These are phyloP conservation scores for Amanita subjunquillea DNA, from an alignment of 768 basidiomycete genomes.

Conservation along the genomic window DNA sequence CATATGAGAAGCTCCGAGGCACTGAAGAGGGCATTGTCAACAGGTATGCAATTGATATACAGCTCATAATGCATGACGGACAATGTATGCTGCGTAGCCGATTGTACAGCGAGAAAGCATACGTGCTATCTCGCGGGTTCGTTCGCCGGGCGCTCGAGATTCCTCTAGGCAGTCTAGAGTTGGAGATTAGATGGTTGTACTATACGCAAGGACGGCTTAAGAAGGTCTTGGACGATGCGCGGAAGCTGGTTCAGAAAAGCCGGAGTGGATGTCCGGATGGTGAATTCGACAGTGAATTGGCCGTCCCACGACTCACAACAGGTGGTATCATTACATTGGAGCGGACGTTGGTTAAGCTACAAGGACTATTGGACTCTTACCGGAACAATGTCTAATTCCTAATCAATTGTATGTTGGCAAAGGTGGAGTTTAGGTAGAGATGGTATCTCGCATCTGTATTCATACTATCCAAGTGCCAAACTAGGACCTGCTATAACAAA, in stretches of 20 bases:
- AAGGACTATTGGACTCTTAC: constrained; percentile 25
- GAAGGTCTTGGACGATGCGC: constrained; percentile 59
- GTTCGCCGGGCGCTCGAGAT: constrained; percentile 82
- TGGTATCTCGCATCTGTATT: constrained; percentile 2
- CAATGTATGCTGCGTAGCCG: constrained; percentile 42
- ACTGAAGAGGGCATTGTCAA: constrained; percentile 87
- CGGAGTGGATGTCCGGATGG: constrained; percentile 20
- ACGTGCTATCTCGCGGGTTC: constrained; percentile 82
- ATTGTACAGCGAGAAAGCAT: constrained; percentile 88
- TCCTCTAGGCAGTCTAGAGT: constrained; percentile 59
- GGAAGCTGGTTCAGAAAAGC: constrained; percentile 60
- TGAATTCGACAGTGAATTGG: constrained; percentile 28
- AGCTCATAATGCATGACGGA: background rate
- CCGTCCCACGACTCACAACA: constrained; percentile 68
- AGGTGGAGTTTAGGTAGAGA: no score
- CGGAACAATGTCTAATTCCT: background rate
- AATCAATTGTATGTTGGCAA: background rate
- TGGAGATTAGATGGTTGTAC: constrained; percentile 71
- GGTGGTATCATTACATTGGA: constrained; percentile 74
- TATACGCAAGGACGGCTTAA: constrained; percentile 49
- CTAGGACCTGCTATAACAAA: background rate
- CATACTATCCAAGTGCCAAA: background rate
- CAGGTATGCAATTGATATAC: constrained; percentile 34
- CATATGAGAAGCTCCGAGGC: constrained; percentile 85
- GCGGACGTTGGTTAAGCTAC: constrained; percentile 62